Percentiles rank a stretch among this genome's conserved stretches.
These are phyloP conservation scores for Cutaneotrichosporon dermatis DNA, from an alignment of 1,284 basidiomycete genomes.

Conservation along the genomic window DNA sequence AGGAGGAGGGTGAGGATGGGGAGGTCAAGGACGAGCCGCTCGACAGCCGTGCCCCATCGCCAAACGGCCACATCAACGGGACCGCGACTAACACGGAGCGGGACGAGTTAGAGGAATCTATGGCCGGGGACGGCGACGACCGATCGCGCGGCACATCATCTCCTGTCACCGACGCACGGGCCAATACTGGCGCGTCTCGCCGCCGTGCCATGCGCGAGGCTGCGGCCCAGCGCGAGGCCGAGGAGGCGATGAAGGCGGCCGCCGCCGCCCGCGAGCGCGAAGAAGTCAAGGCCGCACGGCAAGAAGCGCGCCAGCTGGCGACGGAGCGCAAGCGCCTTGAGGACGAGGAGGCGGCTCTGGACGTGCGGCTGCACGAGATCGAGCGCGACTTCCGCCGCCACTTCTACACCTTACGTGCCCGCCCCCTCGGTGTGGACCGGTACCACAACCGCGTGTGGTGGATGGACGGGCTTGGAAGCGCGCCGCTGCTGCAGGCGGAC, in stretches of 20 bases:
- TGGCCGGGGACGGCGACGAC: conserved; percentile 16
- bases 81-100: conserved; percentile 27
- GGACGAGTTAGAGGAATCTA: conserved; percentile 42
- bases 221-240: conserved; percentile 44
- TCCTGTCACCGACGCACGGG: conserved; percentile 1
- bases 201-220: conserved; percentile 45
- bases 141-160: conserved; percentile 11
- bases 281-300: conserved; percentile 33
- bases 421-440: conserved; percentile 83
- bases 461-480: conserved; percentile 92
- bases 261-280: conserved; percentile 50
- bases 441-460: conserved; percentile 97
- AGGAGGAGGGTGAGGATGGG: conserved; percentile 62
- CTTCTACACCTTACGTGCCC: conserved; percentile 73
- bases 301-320: conserved; percentile 30
- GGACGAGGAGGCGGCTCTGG: conserved; percentile 77
- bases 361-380: conserved; percentile 73
- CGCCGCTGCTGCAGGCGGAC: conserved; percentile 59
- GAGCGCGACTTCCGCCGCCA: conserved; percentile 90
- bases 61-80: conserved; percentile 27
- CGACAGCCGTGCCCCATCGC: conserved; percentile 22
- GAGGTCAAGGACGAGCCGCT: conserved; percentile 24
- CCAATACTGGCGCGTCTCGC: conserved; percentile 24
- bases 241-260: conserved; percentile 61
- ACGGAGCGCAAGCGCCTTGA: conserved; percentile 70